A percentile compares a stretch with the other conserved stretches of the same genome.
Conservation (phyloP, 2,329 filamentous ascomycete genomes). For the Aspergillus phoenicis region DNA sequence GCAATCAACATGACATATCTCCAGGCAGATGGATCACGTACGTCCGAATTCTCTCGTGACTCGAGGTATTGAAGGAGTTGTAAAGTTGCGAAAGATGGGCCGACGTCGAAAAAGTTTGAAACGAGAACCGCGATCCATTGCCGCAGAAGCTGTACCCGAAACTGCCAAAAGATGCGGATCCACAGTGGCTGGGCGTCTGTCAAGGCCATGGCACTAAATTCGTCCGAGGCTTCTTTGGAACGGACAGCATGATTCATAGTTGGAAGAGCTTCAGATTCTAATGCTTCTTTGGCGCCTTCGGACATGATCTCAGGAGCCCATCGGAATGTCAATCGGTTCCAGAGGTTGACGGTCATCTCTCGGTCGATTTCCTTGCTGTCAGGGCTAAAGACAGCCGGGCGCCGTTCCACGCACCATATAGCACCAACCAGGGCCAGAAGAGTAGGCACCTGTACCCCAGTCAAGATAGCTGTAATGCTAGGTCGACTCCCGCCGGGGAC, state of each 20-base stretch:
- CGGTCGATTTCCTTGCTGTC: neutral
- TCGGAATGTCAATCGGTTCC: neutral
- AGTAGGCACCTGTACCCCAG: neutral
- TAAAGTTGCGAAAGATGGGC: neutral
- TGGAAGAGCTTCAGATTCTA: neutral
- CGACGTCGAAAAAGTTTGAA: neutral
- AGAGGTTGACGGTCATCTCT: neutral
- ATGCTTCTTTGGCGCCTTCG: neutral
- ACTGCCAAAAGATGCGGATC: neutral
- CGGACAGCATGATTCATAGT: neutral
- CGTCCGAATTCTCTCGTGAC: neutral
- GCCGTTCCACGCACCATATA: neutral
- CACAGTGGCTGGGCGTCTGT: neutral
- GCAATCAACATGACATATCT: neutral
- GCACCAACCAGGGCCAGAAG: neutral
- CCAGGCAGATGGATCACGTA: neutral
- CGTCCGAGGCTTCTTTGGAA: neutral
- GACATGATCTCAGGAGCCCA: neutral
- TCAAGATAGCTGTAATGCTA: neutral
- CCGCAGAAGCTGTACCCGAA: neutral
- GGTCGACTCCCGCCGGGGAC: too few species aligned
- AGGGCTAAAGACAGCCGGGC: neutral
- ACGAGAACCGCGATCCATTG: neutral
- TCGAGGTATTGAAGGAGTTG: neutral
- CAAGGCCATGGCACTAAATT: neutral